Evolutionary conservation across 2,329 filamentous ascomycete genomes (phyloP).

Genomic region (Epichloe uncinata): DNA sequence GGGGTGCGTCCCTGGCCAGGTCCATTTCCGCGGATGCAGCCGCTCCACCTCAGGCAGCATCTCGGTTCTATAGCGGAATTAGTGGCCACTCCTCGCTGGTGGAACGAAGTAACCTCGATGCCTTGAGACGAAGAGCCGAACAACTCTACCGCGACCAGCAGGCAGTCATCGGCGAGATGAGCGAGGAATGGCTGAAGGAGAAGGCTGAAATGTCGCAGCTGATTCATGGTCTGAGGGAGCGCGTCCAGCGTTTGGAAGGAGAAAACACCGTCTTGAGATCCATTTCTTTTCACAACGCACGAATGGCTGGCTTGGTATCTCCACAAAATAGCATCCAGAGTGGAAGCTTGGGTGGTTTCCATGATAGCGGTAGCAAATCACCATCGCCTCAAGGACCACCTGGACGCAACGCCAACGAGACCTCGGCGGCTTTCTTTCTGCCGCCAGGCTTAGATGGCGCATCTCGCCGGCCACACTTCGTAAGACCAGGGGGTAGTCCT

Average conservation of each 20-base stretch:
- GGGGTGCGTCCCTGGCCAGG: constrained; percentile 14
- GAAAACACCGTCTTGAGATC: constrained; percentile 23
- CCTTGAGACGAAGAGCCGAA: constrained; percentile 38
- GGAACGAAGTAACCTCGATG: constrained; percentile 38
- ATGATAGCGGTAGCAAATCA: constrained; percentile 7
- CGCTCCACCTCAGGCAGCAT: constrained; percentile 18
- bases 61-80: constrained; percentile 26
- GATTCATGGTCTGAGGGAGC: constrained; percentile 27
- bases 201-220: constrained; percentile 27
- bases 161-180: constrained; percentile 38
- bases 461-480: constrained; percentile 21
- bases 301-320: constrained; percentile 17
- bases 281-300: constrained; percentile 17
- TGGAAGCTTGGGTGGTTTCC: constrained; percentile 13
- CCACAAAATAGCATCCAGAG: constrained; percentile 16
- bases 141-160: constrained; percentile 43
- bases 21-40: constrained; percentile 19
- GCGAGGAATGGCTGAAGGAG: constrained; percentile 32
- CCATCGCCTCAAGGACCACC: constrained; percentile 10
- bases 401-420: constrained; percentile 10
- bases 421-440: constrained; percentile 13
- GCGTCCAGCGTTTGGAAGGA: constrained; percentile 21
- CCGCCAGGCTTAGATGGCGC: constrained; percentile 22
- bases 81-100: constrained; percentile 19
- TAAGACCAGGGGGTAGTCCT: constrained; percentile 16